phyloP scores from a whole-genome alignment of 164 flowering plant species.

The Annona cherimola region DNA sequence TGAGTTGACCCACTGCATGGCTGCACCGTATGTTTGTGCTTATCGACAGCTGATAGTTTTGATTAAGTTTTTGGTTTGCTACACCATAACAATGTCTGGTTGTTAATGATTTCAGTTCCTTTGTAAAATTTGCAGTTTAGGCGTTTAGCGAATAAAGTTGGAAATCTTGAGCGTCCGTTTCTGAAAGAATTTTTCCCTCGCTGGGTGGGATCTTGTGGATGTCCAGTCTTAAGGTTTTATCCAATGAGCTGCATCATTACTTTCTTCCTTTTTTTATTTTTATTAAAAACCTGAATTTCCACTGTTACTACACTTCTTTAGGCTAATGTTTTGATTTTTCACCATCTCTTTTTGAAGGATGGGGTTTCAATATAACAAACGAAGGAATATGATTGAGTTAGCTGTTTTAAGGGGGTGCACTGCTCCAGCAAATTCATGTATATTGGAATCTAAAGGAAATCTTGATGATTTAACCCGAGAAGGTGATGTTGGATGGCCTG shows the following conservation, averaged over 20 bases:
- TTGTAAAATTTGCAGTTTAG: conserved; percentile 64
- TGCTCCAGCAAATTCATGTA: conserved; percentile 35
- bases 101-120: not conserved
- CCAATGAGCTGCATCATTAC: conserved; percentile 5
- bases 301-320: not conserved
- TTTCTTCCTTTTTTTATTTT: conserved; percentile 4
- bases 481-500: conserved; percentile 90
- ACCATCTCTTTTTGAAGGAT: conserved; percentile 35
- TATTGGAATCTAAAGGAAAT: conserved; percentile 32
- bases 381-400: conserved; percentile 84
- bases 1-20: too few relatives aligned
- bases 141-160: conserved; percentile 85
- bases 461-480: conserved; percentile 60
- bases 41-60: not conserved
- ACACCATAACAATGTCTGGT: not conserved
- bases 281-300: not conserved
- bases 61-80: not conserved
- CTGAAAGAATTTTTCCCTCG: conserved; percentile 96
- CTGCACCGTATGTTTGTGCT: not conserved
- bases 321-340: not conserved
- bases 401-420: conserved; percentile 85
- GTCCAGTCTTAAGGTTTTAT: conserved; percentile 78
- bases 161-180: conserved; percentile 98
- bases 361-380: conserved; percentile 92
- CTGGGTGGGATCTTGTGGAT: conserved; percentile 90